These are phyloP conservation scores for Aspergillus saccharolyticus DNA, from an alignment of 495 filamentous ascomycete genomes.

Conservation along the genomic window DNA sequence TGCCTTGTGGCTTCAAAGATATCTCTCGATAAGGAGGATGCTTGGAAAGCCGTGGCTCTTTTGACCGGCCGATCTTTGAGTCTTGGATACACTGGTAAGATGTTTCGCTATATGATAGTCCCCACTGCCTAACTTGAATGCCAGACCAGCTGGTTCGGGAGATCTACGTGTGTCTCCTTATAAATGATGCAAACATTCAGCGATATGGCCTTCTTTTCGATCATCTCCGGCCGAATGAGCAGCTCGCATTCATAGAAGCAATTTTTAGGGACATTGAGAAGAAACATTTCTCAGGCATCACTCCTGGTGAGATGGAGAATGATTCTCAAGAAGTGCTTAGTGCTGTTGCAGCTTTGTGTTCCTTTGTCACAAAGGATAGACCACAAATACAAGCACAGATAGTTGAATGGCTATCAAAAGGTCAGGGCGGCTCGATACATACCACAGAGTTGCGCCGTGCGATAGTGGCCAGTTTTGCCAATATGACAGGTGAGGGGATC, in stretches of 20 bases:
- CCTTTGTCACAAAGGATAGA: conserved; percentile 29
- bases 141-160: conserved; percentile 53
- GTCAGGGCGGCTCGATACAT: conserved; percentile 53
- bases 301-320: conserved; percentile 9
- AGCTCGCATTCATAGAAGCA: conserved; percentile 52
- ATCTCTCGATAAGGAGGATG: conserved; percentile 32
- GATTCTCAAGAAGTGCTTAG: conserved; percentile 18
- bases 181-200: conserved; percentile 22
- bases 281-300: conserved; percentile 36
- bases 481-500: conserved; percentile 43
- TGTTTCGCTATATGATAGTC: not conserved
- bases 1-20: conserved; percentile 43
- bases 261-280: conserved; percentile 57
- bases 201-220: conserved; percentile 42
- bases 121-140: conserved; percentile 21
- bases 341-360: conserved; percentile 40
- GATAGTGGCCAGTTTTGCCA: conserved; percentile 54
- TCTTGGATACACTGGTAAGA: conserved; percentile 69
- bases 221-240: conserved; percentile 49
- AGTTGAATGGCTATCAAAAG: conserved; percentile 59
- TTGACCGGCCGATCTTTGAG: conserved; percentile 61
- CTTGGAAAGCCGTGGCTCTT: conserved; percentile 52
- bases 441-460: conserved; percentile 63
- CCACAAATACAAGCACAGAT: conserved; percentile 46
- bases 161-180: conserved; percentile 42